Evolutionary conservation across 2,329 filamentous ascomycete genomes (phyloP).

Genomic region (Hypoxylon sp.): DNA sequence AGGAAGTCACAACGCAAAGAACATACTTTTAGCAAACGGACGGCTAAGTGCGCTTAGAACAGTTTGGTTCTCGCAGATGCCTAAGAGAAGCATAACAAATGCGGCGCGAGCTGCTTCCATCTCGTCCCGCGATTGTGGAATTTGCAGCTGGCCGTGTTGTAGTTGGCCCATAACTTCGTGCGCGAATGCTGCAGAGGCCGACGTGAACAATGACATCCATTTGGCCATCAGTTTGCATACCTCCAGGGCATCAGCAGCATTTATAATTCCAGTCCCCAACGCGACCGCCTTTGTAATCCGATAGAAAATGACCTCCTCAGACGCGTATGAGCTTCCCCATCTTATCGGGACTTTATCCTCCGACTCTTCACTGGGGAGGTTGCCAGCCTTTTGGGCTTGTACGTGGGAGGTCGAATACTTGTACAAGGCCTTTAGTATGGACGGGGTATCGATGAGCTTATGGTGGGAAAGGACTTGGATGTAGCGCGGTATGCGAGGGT

Average conservation of each 20-base stretch:
- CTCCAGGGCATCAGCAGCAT: constrained; percentile 64
- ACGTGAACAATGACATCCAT: constrained; percentile 73
- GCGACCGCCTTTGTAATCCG: constrained; percentile 90
- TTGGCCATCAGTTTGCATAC: constrained; percentile 66
- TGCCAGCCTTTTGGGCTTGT: constrained; percentile 49
- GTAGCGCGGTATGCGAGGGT: constrained; percentile 73
- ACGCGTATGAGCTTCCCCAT: constrained; percentile 71
- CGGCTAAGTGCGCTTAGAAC: constrained; percentile 69
- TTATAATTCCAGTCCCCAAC: constrained; percentile 65
- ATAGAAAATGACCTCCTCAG: constrained; percentile 94
- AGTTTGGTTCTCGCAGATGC: constrained; percentile 71
- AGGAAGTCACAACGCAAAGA: constrained; percentile 27
- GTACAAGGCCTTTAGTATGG: constrained; percentile 69
- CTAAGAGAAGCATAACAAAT: constrained; percentile 74
- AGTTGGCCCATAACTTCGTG: constrained; percentile 64
- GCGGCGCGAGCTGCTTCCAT: constrained; percentile 74
- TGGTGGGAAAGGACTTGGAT: constrained; percentile 68
- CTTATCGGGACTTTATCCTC: constrained; percentile 50
- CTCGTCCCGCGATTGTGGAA: constrained; percentile 66
- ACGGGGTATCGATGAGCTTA: constrained; percentile 67
- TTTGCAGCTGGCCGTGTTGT: constrained; percentile 59
- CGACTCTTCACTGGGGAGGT: constrained; percentile 41
- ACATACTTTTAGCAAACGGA: constrained; percentile 67
- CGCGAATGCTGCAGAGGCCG: constrained; percentile 65
- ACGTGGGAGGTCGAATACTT: constrained; percentile 69